phyloP scores from a whole-genome alignment of 2,329 filamentous ascomycete species.

The Cladorrhinum sp. region DNA sequence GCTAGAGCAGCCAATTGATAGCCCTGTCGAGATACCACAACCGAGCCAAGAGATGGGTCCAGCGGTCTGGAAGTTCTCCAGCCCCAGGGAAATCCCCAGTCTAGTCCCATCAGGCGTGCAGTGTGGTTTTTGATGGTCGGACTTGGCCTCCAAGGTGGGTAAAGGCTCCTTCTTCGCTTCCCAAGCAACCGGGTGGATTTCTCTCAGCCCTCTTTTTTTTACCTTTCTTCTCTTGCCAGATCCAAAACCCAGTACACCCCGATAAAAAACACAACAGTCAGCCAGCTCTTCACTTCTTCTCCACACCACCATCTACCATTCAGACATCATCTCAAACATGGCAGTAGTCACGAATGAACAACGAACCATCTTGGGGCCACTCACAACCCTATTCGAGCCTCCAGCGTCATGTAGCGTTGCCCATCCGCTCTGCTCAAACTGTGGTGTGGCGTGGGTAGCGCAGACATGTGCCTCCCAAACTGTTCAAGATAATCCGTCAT shows the following conservation, averaged over 20 bases:
- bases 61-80: neutral
- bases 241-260: neutral
- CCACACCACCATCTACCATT: too few relatives aligned
- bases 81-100: too few relatives aligned
- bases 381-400: neutral
- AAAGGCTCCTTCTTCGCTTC: neutral
- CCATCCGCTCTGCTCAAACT: neutral
- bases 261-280: neutral
- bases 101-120: too few relatives aligned
- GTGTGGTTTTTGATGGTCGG: neutral
- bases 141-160: neutral
- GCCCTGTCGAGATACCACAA: neutral
- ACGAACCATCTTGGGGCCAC: neutral
- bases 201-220: neutral
- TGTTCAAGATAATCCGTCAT: neutral
- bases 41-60: neutral
- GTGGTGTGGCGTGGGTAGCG: neutral
- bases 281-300: neutral
- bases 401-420: neutral
- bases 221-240: too few relatives aligned
- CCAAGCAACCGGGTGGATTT: neutral
- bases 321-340: too few relatives aligned
- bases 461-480: neutral
- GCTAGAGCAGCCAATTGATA: neutral
- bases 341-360: neutral